These are phyloP conservation scores for Boletus rubropictus DNA, from an alignment of 768 basidiomycete species.

Conservation along the genomic window DNA sequence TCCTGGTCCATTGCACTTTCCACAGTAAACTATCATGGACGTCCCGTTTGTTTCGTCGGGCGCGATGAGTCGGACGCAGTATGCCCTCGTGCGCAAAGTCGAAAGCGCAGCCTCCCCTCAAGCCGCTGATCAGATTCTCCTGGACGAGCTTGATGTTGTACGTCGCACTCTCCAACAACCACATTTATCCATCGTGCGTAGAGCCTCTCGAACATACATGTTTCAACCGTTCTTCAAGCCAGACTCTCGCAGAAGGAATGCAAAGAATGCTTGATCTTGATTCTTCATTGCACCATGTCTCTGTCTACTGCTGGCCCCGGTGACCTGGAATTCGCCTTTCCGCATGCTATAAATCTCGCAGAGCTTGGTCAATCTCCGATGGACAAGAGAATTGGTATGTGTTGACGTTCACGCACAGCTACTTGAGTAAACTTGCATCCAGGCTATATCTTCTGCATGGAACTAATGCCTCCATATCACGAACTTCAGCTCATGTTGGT, in stretches of 20 bases:
- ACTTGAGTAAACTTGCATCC: constrained; percentile 3
- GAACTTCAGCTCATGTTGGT: constrained; percentile 79
- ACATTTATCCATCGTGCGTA: constrained; percentile 50
- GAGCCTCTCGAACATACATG: not conserved
- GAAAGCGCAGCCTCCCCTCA: constrained; percentile 56
- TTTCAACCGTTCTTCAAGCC: constrained; percentile 6
- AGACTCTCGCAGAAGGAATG: constrained; percentile 45
- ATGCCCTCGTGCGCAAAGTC: constrained; percentile 65
- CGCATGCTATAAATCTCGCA: constrained; percentile 71
- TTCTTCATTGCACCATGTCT: constrained; percentile 64
- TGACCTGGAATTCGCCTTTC: constrained; percentile 65
- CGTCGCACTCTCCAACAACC: constrained; percentile 48
- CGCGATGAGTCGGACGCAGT: constrained; percentile 70
- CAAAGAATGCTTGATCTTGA: constrained; percentile 60
- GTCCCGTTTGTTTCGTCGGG: constrained; percentile 76
- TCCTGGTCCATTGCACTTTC: not conserved
- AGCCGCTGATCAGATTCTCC: constrained; percentile 55
- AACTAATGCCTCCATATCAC: constrained; percentile 62
- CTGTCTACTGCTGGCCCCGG: constrained; percentile 37
- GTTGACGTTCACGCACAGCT: not conserved
- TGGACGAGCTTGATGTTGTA: constrained; percentile 52
- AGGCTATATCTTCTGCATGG: constrained; percentile 78
- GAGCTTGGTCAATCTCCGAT: constrained; percentile 57
- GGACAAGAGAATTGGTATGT: constrained; percentile 63
- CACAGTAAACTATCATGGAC: constrained; percentile 48